Evolutionary conservation across 306 rosid genomes (phyloP), one percentile per base, ranked within the genome.

Genomic region (Ochetophila trinervis): DNA sequence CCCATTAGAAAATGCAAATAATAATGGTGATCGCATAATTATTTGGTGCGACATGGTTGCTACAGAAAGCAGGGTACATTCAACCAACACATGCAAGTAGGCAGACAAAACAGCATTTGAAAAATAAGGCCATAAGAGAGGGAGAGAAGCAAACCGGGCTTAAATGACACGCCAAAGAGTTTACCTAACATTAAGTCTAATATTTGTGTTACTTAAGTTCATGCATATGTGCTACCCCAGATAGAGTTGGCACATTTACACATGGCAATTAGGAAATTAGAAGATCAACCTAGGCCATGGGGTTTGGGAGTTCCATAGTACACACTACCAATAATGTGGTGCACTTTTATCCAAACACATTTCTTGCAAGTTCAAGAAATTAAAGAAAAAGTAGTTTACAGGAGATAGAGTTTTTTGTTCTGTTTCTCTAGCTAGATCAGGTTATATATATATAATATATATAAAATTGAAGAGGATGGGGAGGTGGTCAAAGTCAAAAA

Each of bases 401-500:
- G 12, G 13, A 45, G 21, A 14, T 13, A 1, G 23, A 23, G 1
- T 55, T 11, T 55, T 55, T 4, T 27, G 24, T 13, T 13, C 9
- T 4, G 24, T 27, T 12, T 22, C 5, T 21, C 8, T 4, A 21
- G 22, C 32, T 27, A 27, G 32, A 27, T 27, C 32, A 27, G 32
- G 32, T 27, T 27, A 27, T 1, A 27, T 27, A 27, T 27, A 27
- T 27, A 1, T 27, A 27, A 27, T 27, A 27, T 27, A 27, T 27
- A 27, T 27, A 27, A 27, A 4, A 4, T 27, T 27, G 32, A 27
- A 27, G 32, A 27, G 32, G 57, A 36, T 17, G 20, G 45, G 55
- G 56, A 68, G 45, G 19, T 57, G 73, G 87, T 85, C 90, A 83
- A 88, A 78, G 88, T 87, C 85, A 88, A 88, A 82, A 85, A 77